Evolutionary conservation across 73 alveolate genomes (phyloP).

Genomic region (Paramecium sonneborni): DNA sequence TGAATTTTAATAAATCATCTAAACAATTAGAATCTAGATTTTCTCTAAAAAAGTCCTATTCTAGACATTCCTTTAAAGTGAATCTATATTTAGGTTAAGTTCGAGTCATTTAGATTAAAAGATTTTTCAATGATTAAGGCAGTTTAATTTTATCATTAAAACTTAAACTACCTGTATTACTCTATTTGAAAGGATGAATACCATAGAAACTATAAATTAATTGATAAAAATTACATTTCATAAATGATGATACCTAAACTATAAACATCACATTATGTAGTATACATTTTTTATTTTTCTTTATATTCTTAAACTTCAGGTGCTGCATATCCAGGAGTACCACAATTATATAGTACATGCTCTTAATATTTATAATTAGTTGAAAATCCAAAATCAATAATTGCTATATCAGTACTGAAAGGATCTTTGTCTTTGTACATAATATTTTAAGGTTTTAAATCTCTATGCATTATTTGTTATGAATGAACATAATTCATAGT

Average conservation of each 20-base stretch:
- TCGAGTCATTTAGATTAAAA: not conserved
- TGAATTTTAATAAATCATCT: not conserved
- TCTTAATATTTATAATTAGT: not conserved
- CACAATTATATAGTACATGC: conserved; percentile 60
- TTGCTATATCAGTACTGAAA: not conserved
- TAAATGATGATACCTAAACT: not conserved
- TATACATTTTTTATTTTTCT: conserved; percentile 8
- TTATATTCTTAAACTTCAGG: conserved; percentile 70
- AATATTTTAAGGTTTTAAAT: not conserved
- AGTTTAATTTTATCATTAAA: not conserved
- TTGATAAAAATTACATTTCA: not conserved
- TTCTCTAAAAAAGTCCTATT: not conserved
- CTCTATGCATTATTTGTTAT: not conserved
- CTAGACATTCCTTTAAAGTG: conserved; percentile 5
- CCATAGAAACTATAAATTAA: not conserved
- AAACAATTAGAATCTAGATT: not conserved
- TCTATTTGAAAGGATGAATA: not conserved
- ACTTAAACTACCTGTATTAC: not conserved
- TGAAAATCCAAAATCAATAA: not conserved
- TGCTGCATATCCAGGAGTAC: conserved; percentile 78
- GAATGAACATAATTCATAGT: not conserved
- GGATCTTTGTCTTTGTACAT: not conserved
- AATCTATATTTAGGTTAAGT: not conserved
- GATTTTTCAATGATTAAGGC: conserved; percentile 19
- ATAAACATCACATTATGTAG: not conserved